Percentiles rank a stretch among this genome's conserved stretches.
Conservation (phyloP, 805 yeast species). For the Pichia kluyveri region DNA sequence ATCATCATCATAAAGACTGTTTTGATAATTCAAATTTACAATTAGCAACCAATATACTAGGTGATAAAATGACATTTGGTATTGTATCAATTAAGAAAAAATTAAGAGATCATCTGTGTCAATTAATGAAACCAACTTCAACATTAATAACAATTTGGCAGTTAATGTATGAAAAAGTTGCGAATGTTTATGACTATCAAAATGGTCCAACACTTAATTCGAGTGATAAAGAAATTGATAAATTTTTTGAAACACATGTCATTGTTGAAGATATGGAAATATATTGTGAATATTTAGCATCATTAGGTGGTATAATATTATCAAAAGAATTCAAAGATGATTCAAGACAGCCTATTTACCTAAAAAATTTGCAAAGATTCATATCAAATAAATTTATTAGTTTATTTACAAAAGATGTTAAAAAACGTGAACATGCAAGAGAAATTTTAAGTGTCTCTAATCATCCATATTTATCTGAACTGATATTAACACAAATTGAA, state of each 20-base stretch:
- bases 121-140: conserved; percentile 26
- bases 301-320: conserved; percentile 57
- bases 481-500: conserved; percentile 15
- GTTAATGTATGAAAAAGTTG: conserved; percentile 32
- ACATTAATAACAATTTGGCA: conserved; percentile 35
- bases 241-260: conserved; percentile 1
- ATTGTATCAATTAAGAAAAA: conserved; percentile 66
- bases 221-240: conserved; percentile 2
- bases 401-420: conserved; percentile 19
- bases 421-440: conserved; percentile 57
- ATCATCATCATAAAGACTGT: conserved; percentile 17
- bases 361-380: conserved; percentile 19
- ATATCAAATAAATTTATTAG: conserved; percentile 17
- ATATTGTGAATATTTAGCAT: conserved; percentile 65
- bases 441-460: conserved; percentile 47
- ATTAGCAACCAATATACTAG: conserved; percentile 35
- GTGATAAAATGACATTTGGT: conserved; percentile 59
- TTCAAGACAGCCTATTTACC: conserved; percentile 20
- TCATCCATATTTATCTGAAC: conserved; percentile 37
- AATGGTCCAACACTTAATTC: not conserved
- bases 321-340: conserved; percentile 21
- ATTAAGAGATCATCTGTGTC: conserved; percentile 35
- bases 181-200: conserved; percentile 10
- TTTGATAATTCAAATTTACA: conserved; percentile 24
- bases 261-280: conserved; percentile 26